A percentile compares a stretch with the other conserved stretches of the same genome.
These are phyloP conservation scores for Apiotrichum gamsii DNA, from an alignment of 1,284 basidiomycete species.

Conservation along the genomic window DNA sequence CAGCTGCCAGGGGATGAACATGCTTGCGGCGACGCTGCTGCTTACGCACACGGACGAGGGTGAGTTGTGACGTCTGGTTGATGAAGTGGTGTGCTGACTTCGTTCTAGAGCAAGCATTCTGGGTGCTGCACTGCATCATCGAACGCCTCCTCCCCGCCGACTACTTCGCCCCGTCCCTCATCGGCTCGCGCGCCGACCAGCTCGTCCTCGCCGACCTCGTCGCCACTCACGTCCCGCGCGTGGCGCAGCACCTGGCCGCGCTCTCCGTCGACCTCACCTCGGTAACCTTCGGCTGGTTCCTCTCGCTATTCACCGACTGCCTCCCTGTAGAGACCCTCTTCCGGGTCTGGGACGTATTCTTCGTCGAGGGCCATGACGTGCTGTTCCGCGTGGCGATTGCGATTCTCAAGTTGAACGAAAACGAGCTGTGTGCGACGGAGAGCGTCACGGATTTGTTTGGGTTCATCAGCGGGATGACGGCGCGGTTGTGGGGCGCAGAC, in stretches of 20 bases:
- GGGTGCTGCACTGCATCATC: conserved; percentile 84
- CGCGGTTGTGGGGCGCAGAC: conserved; percentile 85
- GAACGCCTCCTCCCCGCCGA: conserved; percentile 75
- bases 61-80: conserved; percentile 1
- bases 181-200: conserved; percentile 89
- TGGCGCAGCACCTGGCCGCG: conserved; percentile 66
- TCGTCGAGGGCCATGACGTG: conserved; percentile 86
- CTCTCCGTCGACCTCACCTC: conserved; percentile 86
- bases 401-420: conserved; percentile 75
- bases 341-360: conserved; percentile 90
- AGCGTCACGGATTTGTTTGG: conserved; percentile 82
- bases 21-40: conserved; percentile 81
- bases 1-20: conserved; percentile 16
- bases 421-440: conserved; percentile 71
- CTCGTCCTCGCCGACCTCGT: conserved; percentile 84
- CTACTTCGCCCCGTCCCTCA: conserved; percentile 73
- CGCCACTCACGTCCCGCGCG: conserved; percentile 65
- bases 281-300: conserved; percentile 97
- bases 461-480: conserved; percentile 75
- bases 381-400: conserved; percentile 85
- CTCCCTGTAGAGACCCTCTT: conserved; percentile 90
- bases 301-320: conserved; percentile 93
- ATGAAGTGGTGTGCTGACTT: too few relatives aligned
- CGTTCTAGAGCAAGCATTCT: conserved; percentile 97
- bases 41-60: conserved; percentile 66